These are phyloP conservation scores for Brassica rapa DNA, from an alignment of 345 rosid genomes.

Conservation along the genomic window DNA sequence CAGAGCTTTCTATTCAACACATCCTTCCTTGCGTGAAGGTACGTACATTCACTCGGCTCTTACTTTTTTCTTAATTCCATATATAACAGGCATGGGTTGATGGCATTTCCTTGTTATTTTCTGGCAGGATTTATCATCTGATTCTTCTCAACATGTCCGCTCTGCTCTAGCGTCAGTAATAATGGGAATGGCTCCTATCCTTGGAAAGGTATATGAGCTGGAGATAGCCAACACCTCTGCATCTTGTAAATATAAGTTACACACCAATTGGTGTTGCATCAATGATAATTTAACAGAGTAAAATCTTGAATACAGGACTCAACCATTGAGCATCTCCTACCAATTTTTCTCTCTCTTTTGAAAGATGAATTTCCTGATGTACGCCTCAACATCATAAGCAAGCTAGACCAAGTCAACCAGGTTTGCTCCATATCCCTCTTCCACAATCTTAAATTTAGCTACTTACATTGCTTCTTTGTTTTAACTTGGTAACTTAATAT, in stretches of 20 bases:
- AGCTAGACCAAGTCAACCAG: conserved; percentile 99
- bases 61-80: neutral
- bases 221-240: conserved; percentile 30
- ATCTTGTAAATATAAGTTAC: neutral
- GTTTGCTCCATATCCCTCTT: conserved; percentile 43
- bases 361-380: conserved; percentile 99
- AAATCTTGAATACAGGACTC: conserved; percentile 62
- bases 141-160: conserved; percentile 96
- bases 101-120: neutral
- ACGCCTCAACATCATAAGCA: conserved; percentile 95
- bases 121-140: conserved; percentile 80
- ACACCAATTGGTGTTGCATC: neutral
- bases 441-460: neutral
- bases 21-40: conserved; percentile 91
- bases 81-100: neutral
- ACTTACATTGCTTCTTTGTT: neutral
- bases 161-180: conserved; percentile 97
- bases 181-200: conserved; percentile 98
- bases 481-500: neutral
- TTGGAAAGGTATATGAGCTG: conserved; percentile 52
- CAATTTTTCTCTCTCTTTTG: conserved; percentile 92
- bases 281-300: neutral
- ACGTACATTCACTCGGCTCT: conserved; percentile 38
- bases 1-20: conserved; percentile 82
- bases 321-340: conserved; percentile 91